A percentile compares a stretch with the other conserved stretches of the same genome.
phyloP scores from a whole-genome alignment of 2,329 filamentous ascomycete species.

The Aspergillus piperis region DNA sequence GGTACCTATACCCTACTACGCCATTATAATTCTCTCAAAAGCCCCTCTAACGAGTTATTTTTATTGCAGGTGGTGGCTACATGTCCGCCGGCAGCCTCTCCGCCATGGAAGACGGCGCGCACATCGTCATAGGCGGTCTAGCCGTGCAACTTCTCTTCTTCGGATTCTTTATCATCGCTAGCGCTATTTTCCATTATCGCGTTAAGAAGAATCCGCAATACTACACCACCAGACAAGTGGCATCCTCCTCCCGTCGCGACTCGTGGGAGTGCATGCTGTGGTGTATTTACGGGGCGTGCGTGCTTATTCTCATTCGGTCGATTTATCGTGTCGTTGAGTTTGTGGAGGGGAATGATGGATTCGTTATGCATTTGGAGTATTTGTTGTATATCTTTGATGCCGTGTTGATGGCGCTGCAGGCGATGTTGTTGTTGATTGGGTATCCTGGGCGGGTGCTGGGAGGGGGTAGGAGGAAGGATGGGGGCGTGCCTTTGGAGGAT shows the following conservation, averaged over 20 bases:
- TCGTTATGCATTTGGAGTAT: slow-evolving; percentile 32
- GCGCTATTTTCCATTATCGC: slow-evolving; percentile 53
- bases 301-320: slow-evolving; percentile 34
- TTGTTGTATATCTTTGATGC: slow-evolving; percentile 39
- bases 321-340: slow-evolving; percentile 39
- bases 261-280: slow-evolving; percentile 21
- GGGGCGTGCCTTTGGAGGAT: neutral
- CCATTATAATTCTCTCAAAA: neutral
- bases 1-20: slow-evolving; percentile 15
- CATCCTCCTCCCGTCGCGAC: neutral
- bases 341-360: slow-evolving; percentile 33
- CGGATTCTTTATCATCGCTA: slow-evolving; percentile 56
- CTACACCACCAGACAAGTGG: no score
- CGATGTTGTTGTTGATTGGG: neutral
- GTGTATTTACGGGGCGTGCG: slow-evolving; percentile 27
- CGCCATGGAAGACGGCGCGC: slow-evolving; percentile 23
- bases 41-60: no score
- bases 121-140: slow-evolving; percentile 58
- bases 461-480: neutral
- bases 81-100: slow-evolving; percentile 26
- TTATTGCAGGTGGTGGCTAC: slow-evolving; percentile 30
- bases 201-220: slow-evolving; percentile 25
- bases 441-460: neutral
- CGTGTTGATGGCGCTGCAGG: slow-evolving; percentile 28
- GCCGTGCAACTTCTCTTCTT: slow-evolving; percentile 62